Conservation (phyloP, 768 basidiomycete species). For the Phylloporus scabripes region DNA sequence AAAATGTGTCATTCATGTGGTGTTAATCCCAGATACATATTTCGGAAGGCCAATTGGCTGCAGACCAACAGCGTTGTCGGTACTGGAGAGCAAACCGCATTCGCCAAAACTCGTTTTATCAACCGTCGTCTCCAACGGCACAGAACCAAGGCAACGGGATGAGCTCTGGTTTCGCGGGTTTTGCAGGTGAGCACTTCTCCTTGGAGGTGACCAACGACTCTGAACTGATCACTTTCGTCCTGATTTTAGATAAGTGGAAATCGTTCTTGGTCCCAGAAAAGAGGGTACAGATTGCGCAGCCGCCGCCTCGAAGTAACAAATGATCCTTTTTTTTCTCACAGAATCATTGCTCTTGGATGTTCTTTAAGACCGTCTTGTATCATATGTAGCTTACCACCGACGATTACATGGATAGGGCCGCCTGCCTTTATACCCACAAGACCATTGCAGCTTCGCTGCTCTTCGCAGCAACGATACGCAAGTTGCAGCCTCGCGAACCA, state of each 20-base stretch:
- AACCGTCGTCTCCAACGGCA: slow-evolving; percentile 13
- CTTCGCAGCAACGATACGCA: too few relatives aligned
- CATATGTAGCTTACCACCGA: slow-evolving; percentile 1
- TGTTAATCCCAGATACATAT: slow-evolving; percentile 16
- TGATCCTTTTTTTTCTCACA: background rate
- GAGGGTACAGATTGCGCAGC: slow-evolving; percentile 17
- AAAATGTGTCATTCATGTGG: background rate
- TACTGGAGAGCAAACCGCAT: slow-evolving; percentile 29
- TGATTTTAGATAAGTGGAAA: slow-evolving; percentile 23
- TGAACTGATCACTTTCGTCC: background rate
- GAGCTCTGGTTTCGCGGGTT: slow-evolving; percentile 16
- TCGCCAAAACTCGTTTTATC: slow-evolving; percentile 28
- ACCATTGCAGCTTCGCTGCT: background rate
- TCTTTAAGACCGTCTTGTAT: background rate
- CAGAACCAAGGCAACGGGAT: slow-evolving; percentile 9
- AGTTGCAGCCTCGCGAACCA: too few relatives aligned
- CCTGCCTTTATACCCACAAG: background rate
- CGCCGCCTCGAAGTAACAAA: slow-evolving; percentile 2
- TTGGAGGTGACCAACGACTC: background rate
- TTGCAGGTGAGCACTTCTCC: slow-evolving; percentile 16
- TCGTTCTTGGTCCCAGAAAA: slow-evolving; percentile 12
- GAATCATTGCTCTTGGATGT: background rate
- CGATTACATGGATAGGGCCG: background rate
- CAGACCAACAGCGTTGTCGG: slow-evolving; percentile 25
- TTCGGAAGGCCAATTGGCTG: slow-evolving; percentile 19